Evolutionary conservation across 805 yeast species (phyloP).

Genomic region (Isabelozyma gotoi): DNA sequence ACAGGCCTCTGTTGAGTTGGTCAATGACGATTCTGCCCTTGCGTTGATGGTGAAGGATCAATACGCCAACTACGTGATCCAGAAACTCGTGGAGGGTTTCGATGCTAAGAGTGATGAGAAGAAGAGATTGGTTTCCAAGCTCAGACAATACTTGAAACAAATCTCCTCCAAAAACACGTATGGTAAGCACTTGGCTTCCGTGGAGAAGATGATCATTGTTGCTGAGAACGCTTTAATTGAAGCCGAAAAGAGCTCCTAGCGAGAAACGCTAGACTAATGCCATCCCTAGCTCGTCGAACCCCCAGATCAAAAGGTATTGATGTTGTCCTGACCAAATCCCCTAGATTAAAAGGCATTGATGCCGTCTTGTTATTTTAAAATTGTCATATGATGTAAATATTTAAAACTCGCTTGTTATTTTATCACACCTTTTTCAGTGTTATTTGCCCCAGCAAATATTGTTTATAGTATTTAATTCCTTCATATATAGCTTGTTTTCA

Average conservation of each 20-base stretch:
- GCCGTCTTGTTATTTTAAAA: background rate
- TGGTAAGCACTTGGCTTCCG: slow-evolving; percentile 83
- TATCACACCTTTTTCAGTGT: background rate
- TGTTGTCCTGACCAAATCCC: too few species aligned
- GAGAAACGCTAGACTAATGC: too few species aligned
- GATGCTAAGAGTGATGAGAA: slow-evolving; percentile 61
- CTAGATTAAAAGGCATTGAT: too few species aligned
- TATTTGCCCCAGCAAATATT: background rate
- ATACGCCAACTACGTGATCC: slow-evolving; percentile 96
- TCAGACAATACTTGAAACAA: slow-evolving; percentile 76
- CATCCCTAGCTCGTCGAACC: too few species aligned
- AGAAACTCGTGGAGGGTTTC: slow-evolving; percentile 83
- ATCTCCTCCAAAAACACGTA: slow-evolving; percentile 62
- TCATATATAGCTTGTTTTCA: background rate
- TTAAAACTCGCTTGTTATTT: background rate
- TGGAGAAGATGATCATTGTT: slow-evolving; percentile 66
- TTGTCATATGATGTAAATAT: background rate
- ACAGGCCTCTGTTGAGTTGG: slow-evolving; percentile 44
- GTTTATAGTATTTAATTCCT: background rate
- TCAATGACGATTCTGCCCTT: slow-evolving; percentile 67
- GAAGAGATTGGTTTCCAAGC: slow-evolving; percentile 66
- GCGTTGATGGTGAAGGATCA: slow-evolving; percentile 97
- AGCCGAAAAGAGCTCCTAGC: slow-evolving; percentile 24
- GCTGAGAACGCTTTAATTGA: slow-evolving; percentile 49
- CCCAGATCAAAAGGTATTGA: too few species aligned